Evolutionary conservation across 2,329 filamentous ascomycete species (phyloP).

Genomic region (Penicillium verrucosum): DNA sequence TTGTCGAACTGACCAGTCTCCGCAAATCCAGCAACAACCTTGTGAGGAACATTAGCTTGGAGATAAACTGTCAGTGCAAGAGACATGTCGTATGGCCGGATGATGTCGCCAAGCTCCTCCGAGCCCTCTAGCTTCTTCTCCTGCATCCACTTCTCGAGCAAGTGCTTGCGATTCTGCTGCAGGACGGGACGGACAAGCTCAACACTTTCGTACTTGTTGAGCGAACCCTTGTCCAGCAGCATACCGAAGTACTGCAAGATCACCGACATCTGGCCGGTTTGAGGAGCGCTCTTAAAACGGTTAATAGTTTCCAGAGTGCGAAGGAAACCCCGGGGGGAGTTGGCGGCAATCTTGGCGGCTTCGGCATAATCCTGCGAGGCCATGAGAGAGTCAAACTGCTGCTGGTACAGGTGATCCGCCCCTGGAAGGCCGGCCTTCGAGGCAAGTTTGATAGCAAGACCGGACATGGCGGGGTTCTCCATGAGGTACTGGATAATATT

Average conservation of each 20-base stretch:
- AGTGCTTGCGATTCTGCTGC: conserved; percentile 87
- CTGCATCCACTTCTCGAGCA: conserved; percentile 96
- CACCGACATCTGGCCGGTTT: conserved; percentile 72
- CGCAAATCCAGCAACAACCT: conserved; percentile 91
- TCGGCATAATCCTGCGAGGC: conserved; percentile 75
- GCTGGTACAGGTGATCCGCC: conserved; percentile 86
- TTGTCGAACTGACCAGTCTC: conserved; percentile 97
- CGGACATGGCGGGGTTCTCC: conserved; percentile 90
- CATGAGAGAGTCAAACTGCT: conserved; percentile 89
- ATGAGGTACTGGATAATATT: conserved; percentile 92
- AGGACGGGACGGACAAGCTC: conserved; percentile 92
- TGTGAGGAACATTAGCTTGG: conserved; percentile 84
- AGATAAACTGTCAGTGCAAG: conserved; percentile 87
- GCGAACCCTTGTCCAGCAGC: conserved; percentile 86
- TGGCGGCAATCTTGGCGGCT: conserved; percentile 92
- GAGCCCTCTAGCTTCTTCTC: conserved; percentile 96
- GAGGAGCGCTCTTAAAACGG: conserved; percentile 83
- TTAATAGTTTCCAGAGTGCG: conserved; percentile 94
- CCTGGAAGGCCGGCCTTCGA: conserved; percentile 90
- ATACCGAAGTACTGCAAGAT: conserved; percentile 98
- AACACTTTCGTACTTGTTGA: conserved; percentile 91
- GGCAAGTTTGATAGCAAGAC: conserved; percentile 92
- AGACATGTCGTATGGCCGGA: conserved; percentile 82
- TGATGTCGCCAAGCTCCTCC: conserved; percentile 91
- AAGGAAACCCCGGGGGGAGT: conserved; percentile 92